Evolutionary conservation across 1,284 basidiomycete genomes (phyloP).

Genomic region (Irpex sp.): DNA sequence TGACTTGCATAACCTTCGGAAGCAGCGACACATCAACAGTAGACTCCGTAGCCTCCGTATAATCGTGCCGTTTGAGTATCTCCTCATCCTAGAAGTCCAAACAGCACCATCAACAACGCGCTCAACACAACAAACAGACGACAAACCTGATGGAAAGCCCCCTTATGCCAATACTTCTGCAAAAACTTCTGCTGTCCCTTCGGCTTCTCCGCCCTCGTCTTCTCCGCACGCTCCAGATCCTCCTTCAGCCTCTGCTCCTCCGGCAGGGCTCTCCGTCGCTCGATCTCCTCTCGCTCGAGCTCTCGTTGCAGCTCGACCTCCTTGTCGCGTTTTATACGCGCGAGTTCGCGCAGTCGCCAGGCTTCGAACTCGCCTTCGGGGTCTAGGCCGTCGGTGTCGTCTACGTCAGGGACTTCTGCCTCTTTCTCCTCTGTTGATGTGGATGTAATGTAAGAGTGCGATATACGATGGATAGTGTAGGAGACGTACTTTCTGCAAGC

Average conservation of each 20-base stretch:
- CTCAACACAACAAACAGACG: background rate
- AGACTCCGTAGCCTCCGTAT: slow-evolving; percentile 83
- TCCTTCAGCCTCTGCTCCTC: slow-evolving; percentile 90
- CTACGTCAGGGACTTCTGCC: slow-evolving; percentile 80
- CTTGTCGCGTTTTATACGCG: slow-evolving; percentile 88
- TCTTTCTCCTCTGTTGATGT: slow-evolving; percentile 76
- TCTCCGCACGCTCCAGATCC: slow-evolving; percentile 83
- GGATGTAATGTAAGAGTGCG: background rate
- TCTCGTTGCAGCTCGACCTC: slow-evolving; percentile 78
- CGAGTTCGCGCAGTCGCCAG: slow-evolving; percentile 92
- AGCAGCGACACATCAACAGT: slow-evolving; percentile 83
- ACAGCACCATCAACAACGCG: background rate
- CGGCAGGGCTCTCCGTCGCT: slow-evolving; percentile 85
- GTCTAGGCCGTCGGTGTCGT: slow-evolving; percentile 94
- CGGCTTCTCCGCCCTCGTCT: slow-evolving; percentile 77
- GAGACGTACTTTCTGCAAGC: slow-evolving; percentile 71
- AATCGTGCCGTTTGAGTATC: slow-evolving; percentile 83
- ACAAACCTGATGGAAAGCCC: slow-evolving; percentile 91
- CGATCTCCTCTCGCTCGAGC: slow-evolving; percentile 85
- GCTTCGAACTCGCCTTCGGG: slow-evolving; percentile 91
- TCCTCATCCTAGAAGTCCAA: slow-evolving; percentile 70
- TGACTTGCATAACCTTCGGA: slow-evolving; percentile 96
- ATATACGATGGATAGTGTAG: background rate
- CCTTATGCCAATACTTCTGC: slow-evolving; percentile 99
- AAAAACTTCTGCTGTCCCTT: slow-evolving; percentile 90